Evolutionary conservation across 768 basidiomycete genomes (phyloP), one percentile per base, ranked within the genome.

Genomic region (Tylopilus sp.): DNA sequence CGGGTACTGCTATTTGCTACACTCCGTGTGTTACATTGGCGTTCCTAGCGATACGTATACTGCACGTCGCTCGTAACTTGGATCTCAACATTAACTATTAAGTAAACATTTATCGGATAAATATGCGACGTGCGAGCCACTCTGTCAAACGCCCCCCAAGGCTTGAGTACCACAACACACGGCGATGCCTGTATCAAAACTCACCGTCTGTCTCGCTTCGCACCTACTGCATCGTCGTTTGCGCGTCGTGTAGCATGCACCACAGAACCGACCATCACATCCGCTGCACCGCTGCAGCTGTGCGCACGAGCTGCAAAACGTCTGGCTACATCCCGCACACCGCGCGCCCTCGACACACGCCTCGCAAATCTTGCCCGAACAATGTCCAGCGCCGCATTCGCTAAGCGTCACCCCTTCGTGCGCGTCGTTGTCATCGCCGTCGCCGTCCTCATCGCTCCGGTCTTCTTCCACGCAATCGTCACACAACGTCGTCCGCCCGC

Each of bases 391-490:
- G 0, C 18, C 3, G 30, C 61, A 62, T 4, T 15, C 6, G 4
- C 39, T 48, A 7, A 63, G 48, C 6, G 3, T 11, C 12, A 62
- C 49, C 31, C 50, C 61, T 4, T 62, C 62, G 42, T 3, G 5
- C 44, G 31, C 43, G n/a, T 50, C 52, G n/a, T n/a, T n/a, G n/a
- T n/a, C n/a, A n/a, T 2, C 20, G 12, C 22, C 48, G 48, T 12
- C 7, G 1, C 40, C 12, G 1, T 23, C 13, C 1, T 43, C 12
- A 1, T 23, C 13, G 5, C 40, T 28, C 54, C 46, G 44, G 5
- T 67, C 63, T 51, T 63, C 63, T 47, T 66, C 66, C 13, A 30
- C 38, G 31, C 64, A 68, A 36, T 65, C 64, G 4, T 66, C 48
- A 44, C 66, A 65, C 41, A 60, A 15, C 45, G 55, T 57, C 44